Evolutionary conservation across 345 rosid genomes (phyloP), one percentile per base, ranked within the genome.

Genomic region (Citrus cavaleriei): DNA sequence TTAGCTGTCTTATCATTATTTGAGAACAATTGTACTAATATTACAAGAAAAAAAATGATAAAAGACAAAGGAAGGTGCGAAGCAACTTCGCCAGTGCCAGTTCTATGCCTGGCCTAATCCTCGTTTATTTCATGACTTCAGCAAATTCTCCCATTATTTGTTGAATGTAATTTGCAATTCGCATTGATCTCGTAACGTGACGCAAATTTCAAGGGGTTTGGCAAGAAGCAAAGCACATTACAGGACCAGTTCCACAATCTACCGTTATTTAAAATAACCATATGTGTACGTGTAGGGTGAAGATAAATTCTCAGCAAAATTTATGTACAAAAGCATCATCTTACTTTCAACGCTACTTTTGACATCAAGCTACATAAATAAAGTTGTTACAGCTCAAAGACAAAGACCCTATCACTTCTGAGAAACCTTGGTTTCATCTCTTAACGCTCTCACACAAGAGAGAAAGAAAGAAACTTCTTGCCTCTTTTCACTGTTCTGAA

Each of bases 61-160:
- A 62, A 62, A 28, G 76, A 54, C 77, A 49, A 16, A 12, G 67
- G 82, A 66, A 76, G 72, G 40, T 72, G 38, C 72, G 0, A 37
- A 51, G 78, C 46, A 79, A 19, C 72, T 79, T 79, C 82, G 34
- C 42, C 9, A 42, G 14, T 40, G 13, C 24, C 34, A 13, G 14
- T 19, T 72, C 18, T n/a, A 1, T 21, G 2, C 6, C 28, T 70
- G 14, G 7, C 67, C 21, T 70, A 16, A 18, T 13, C 51, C 49
- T 10, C 5, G 18, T 72, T 19, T 42, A 69, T 69, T 7, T 69
- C 51, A 12, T 7, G 37, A 16, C 25, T 35, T 35, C 27, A 27
- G 35, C 67, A 27, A 62, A 62, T 27, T 28, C 49, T 42, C 16
- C 49, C 10, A 42, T 12, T 42, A 42, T 10, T 42, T 12, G 16